phyloP scores from a whole-genome alignment of 2,329 filamentous ascomycete genomes.

The Apiospora saccharicola region DNA sequence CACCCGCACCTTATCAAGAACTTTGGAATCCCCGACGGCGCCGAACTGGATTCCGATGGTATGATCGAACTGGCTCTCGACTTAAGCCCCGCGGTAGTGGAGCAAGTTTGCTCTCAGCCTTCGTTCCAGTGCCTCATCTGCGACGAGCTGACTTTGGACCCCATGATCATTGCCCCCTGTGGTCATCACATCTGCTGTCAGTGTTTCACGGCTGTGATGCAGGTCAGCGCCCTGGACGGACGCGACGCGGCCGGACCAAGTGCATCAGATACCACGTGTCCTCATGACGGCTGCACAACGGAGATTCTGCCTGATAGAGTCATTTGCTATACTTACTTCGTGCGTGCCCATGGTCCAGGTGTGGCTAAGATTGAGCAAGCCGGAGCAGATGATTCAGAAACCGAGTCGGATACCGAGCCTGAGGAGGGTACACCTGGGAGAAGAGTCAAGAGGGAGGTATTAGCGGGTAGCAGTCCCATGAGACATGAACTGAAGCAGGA shows the following conservation, averaged over 20 bases:
- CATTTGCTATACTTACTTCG: conserved; percentile 37
- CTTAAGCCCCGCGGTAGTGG: conserved; percentile 31
- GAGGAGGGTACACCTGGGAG: neutral
- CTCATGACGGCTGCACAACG: conserved; percentile 28
- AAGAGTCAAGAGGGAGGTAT: neutral
- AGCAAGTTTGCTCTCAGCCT: conserved; percentile 31
- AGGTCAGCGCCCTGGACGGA: conserved; percentile 26
- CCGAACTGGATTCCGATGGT: conserved; percentile 35
- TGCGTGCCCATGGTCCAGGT: conserved; percentile 31
- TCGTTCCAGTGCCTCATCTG: conserved; percentile 38
- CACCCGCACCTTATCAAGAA: conserved; percentile 75
- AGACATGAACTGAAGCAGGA: neutral
- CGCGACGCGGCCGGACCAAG: conserved; percentile 17
- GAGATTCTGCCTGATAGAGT: conserved; percentile 34
- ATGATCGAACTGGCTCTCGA: conserved; percentile 39
- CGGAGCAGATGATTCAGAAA: neutral
- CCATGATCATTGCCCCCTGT: conserved; percentile 41
- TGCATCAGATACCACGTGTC: conserved; percentile 1
- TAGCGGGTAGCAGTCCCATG: neutral
- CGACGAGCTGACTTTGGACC: conserved; percentile 31
- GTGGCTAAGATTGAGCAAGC: neutral
- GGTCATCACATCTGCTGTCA: conserved; percentile 39
- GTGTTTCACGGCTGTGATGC: conserved; percentile 38
- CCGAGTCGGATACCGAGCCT: neutral
- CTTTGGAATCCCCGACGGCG: conserved; percentile 40